Base-by-base conservation (phyloP, 768 basidiomycete species). In the Lentinula edodes region DNA sequence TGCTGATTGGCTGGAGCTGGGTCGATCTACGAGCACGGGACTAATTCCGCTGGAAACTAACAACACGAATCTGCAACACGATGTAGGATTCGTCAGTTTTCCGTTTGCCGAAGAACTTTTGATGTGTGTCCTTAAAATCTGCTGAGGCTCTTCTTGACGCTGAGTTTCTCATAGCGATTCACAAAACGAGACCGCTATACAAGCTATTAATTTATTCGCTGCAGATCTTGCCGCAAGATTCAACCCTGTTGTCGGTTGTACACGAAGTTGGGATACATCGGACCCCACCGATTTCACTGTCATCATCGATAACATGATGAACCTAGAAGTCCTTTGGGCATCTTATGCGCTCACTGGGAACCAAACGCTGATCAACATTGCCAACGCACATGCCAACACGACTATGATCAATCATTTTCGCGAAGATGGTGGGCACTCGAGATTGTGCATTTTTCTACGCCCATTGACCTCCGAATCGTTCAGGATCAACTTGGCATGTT, bases 271-370 rank as follows among this genome's bases (percentile, higher is more conserved):
- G 86, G 82, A 87, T 62, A 70, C 81, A 0, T 51, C 79, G 2
- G 81, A 86, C 66, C 81, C 86, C 5, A 83, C 82, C 2, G 77
- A 83, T 64, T 89, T 89, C 68, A 76, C 78, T 68, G 86, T 83
- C 42, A 88, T 90, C 69, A 88, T 89, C 51, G 88, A 90, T 73
- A 89, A 88, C 68, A 88, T 90, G 87, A 88, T 90, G 86, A 90
- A 86, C 66, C 79, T 90, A 18, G 86, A 89, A 70, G 75, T 87
- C 15, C 71, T 89, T n/a, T 85, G 85, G 67, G 77, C 77, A 5
- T 83, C 83, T 6, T 82, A 77, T 45, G 72, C 72, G n/a, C 71
- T 89, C 23, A 89, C 85, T 0, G 80, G 82, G 1, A 88, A 89
- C 64, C 66, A 76, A 6, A 87, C 83, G 0, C 72, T 88, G 15